These are phyloP conservation scores for Coemansia umbellata DNA, from an alignment of 192 early-diverging fungal species.

Conservation along the genomic window DNA sequence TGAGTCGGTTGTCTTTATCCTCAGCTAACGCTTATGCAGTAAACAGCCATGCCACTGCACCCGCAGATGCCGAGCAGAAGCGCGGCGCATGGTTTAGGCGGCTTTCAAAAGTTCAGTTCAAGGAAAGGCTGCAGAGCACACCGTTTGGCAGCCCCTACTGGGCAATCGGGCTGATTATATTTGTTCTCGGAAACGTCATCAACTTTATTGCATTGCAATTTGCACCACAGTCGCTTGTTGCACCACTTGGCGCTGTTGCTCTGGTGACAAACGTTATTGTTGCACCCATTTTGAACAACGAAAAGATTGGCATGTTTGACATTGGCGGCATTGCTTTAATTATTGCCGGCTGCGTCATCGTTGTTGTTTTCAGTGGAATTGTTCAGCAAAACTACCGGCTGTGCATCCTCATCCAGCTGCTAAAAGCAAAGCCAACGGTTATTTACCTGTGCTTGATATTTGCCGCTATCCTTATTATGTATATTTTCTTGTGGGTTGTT, in stretches of 20 bases:
- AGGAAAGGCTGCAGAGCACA: slow-evolving; percentile 10
- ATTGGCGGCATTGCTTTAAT: slow-evolving; percentile 71
- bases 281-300: slow-evolving; percentile 72
- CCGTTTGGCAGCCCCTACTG: slow-evolving; percentile 48
- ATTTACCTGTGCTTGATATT: slow-evolving; percentile 60
- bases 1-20: too few species aligned
- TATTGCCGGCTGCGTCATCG: slow-evolving; percentile 66
- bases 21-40: too few species aligned
- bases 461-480: slow-evolving; percentile 54
- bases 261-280: slow-evolving; percentile 78
- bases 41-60: too few species aligned
- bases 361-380: slow-evolving; percentile 67
- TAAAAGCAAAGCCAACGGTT: slow-evolving; percentile 60
- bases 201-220: slow-evolving; percentile 75
- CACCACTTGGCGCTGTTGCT: slow-evolving; percentile 71
- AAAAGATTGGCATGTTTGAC: slow-evolving; percentile 63
- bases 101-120: too few species aligned
- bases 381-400: slow-evolving; percentile 63
- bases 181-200: slow-evolving; percentile 66
- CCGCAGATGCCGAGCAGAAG: too few species aligned
- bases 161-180: slow-evolving; percentile 66
- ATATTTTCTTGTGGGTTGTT: slow-evolving; percentile 56
- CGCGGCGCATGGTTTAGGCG: too few species aligned
- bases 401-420: slow-evolving; percentile 67
- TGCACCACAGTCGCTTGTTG: slow-evolving; percentile 77